Percentiles rank a stretch among this genome's conserved stretches.
Conservation (phyloP, 805 yeast genomes). For the Zygosaccharomyces lentus region DNA sequence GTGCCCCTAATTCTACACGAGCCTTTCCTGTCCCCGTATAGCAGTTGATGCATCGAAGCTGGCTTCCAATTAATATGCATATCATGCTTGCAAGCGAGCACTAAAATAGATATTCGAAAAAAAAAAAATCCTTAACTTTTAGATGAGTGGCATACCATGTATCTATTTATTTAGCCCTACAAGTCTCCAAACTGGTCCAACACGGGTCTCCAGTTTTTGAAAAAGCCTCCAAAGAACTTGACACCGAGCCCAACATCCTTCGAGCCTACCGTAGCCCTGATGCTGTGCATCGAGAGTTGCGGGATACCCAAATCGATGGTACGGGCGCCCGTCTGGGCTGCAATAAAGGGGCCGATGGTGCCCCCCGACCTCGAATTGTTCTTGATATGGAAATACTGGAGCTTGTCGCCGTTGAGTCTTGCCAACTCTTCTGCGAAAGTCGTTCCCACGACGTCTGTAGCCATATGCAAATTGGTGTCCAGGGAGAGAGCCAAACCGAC, state of each 20-base stretch:
- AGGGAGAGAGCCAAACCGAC: conserved; percentile 65
- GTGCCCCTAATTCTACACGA: neutral
- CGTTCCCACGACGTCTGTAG: conserved; percentile 70
- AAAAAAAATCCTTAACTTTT: neutral
- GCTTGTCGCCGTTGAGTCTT: conserved; percentile 52
- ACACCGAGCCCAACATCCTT: conserved; percentile 72
- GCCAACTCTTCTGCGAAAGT: conserved; percentile 72
- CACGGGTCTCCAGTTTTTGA: conserved; percentile 58
- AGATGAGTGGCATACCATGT: neutral
- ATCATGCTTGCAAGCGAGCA: neutral
- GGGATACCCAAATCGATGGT: conserved; percentile 81
- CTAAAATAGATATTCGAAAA: neutral
- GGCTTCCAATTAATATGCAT: neutral
- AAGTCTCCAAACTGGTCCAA: conserved; percentile 51
- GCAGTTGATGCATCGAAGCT: neutral
- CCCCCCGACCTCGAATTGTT: conserved; percentile 85
- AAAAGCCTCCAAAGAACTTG: conserved; percentile 68
- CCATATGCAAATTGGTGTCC: conserved; percentile 80
- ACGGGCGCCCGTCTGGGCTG: conserved; percentile 64
- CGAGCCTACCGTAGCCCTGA: conserved; percentile 75
- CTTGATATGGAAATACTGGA: conserved; percentile 83
- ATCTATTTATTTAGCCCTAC: conserved; percentile 22
- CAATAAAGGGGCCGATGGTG: conserved; percentile 74
- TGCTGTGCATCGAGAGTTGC: conserved; percentile 82
- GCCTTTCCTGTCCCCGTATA: neutral